Percentiles rank a stretch among this genome's conserved stretches.
phyloP scores from a whole-genome alignment of 1,139 yeast genomes.

The Saccharomyces hybrid region DNA sequence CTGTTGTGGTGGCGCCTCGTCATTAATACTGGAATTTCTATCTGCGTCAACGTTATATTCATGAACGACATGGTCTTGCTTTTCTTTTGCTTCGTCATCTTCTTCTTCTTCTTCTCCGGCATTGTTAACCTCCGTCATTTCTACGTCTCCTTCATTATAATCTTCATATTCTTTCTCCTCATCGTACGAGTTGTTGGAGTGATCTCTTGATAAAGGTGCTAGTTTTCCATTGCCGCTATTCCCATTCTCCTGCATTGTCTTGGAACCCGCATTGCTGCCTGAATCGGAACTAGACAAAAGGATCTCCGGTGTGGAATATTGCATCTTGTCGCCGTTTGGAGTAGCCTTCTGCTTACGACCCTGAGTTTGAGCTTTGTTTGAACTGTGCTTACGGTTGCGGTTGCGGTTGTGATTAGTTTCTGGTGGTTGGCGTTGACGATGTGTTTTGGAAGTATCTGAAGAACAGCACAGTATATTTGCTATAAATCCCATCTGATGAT shows the following conservation, averaged over 20 bases:
- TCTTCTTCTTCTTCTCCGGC: conserved; percentile 2
- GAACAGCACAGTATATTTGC: conserved; percentile 27
- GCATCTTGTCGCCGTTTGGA: not conserved
- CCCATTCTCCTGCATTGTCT: not conserved
- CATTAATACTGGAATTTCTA: conserved; percentile 11
- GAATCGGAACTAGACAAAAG: not conserved
- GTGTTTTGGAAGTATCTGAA: conserved; percentile 14
- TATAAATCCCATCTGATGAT: conserved; percentile 25
- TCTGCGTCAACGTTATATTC: conserved; percentile 26
- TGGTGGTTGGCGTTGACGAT: conserved; percentile 1
- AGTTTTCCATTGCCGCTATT: not conserved
- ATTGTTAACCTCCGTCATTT: conserved; percentile 1
- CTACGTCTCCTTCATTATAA: conserved; percentile 8
- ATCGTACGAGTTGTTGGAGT: conserved; percentile 1
- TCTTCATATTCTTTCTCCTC: conserved; percentile 15
- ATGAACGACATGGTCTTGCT: conserved; percentile 10
- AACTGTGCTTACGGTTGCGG: conserved; percentile 6
- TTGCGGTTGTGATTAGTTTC: conserved; percentile 5
- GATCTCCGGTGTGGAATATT: not conserved
- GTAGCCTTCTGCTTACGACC: not conserved
- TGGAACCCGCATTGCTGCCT: not conserved
- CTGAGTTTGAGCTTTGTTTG: not conserved
- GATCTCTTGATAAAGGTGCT: not conserved
- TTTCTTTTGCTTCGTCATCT: conserved; percentile 7
- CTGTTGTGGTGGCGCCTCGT: not conserved